Evolutionary conservation across 805 yeast species (phyloP).

Genomic region (Saccharomycopsis microspora): DNA sequence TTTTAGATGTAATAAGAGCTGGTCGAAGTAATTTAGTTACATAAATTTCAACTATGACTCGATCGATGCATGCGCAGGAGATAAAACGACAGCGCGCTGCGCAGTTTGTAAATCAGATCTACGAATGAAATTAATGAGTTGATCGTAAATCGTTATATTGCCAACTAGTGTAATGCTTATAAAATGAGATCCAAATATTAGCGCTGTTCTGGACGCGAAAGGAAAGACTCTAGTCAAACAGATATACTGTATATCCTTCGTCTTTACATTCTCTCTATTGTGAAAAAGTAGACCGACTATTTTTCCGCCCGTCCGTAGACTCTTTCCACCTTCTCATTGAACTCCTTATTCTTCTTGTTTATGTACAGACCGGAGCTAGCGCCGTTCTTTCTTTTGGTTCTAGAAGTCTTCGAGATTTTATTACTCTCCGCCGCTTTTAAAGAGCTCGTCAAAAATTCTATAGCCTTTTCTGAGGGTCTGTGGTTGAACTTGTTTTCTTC

Average conservation of each 20-base stretch:
- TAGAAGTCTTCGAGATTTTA: constrained; percentile 30
- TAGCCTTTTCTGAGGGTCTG: constrained; percentile 27
- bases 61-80: too few species aligned
- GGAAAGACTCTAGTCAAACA: neutral
- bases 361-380: constrained; percentile 30
- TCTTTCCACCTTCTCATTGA: constrained; percentile 56
- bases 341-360: constrained; percentile 64
- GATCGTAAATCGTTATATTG: too few species aligned
- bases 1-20: too few species aligned
- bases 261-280: neutral
- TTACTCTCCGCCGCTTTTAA: constrained; percentile 18
- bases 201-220: too few species aligned
- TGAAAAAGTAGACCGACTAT: neutral
- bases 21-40: too few species aligned
- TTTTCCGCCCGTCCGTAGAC: constrained; percentile 30
- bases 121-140: too few species aligned
- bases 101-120: too few species aligned
- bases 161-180: too few species aligned
- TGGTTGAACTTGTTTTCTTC: constrained; percentile 20
- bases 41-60: too few species aligned
- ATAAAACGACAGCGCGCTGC: too few species aligned
- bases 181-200: too few species aligned
- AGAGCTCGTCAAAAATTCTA: constrained; percentile 24
- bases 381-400: constrained; percentile 24
- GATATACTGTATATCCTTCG: neutral